Evolutionary conservation across 345 rosid species (phyloP).

Genomic region (Boechera retrofracta): DNA sequence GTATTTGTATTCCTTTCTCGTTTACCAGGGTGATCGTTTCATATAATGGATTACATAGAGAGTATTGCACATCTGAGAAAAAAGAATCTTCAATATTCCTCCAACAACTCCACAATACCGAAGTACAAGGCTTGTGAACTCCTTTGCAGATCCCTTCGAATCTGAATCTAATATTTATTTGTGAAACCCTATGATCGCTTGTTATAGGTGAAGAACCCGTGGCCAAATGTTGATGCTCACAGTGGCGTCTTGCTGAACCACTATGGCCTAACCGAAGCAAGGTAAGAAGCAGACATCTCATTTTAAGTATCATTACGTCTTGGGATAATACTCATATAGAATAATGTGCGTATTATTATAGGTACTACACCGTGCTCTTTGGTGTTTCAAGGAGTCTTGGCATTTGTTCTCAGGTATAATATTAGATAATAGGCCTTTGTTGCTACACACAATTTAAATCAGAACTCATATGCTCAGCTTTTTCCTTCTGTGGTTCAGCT

Average conservation of each 20-base stretch:
- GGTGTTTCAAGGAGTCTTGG: conserved; percentile 99
- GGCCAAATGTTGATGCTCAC: conserved; percentile 99
- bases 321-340: neutral
- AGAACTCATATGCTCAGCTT: neutral
- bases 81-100: neutral
- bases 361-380: conserved; percentile 93
- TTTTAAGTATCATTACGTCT: neutral
- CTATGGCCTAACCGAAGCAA: conserved; percentile 93
- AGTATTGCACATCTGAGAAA: conserved; percentile 5
- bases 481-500: conserved; percentile 56
- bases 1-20: neutral
- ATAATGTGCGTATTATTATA: conserved; percentile 40
- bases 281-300: conserved; percentile 51
- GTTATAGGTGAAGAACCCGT: conserved; percentile 92
- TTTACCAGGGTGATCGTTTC: conserved; percentile 12
- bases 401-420: conserved; percentile 88
- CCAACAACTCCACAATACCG: neutral
- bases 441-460: neutral
- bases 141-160: neutral
- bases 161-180: neutral
- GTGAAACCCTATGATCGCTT: conserved; percentile 31
- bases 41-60: conserved; percentile 4
- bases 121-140: neutral
- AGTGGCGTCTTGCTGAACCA: conserved; percentile 95
- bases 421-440: neutral